Evolutionary conservation across 208 protist genomes (phyloP).

Genomic region (Leishmania arabica): DNA sequence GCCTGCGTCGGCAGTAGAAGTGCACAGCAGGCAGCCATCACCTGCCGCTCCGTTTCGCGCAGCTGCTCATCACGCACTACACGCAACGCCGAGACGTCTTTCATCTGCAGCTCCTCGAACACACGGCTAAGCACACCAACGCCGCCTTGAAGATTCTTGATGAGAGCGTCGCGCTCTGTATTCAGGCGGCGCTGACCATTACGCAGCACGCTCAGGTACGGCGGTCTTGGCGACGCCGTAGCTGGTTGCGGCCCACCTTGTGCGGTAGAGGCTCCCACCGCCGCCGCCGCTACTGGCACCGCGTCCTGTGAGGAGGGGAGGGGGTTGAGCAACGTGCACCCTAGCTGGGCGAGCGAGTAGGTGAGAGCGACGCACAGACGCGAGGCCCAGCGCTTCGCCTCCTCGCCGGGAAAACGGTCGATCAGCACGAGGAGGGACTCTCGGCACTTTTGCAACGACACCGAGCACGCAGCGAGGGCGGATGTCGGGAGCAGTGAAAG

Average conservation of each 20-base stretch:
- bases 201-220: conserved; percentile 65
- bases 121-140: conserved; percentile 67
- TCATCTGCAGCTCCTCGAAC: conserved; percentile 75
- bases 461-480: conserved; percentile 47
- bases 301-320: conserved; percentile 11
- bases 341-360: conserved; percentile 72
- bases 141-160: conserved; percentile 86
- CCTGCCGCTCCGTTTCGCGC: conserved; percentile 66
- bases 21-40: conserved; percentile 87
- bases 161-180: conserved; percentile 74
- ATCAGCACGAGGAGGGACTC: conserved; percentile 68
- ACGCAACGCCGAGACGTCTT: conserved; percentile 65
- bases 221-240: neutral
- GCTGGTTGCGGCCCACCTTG: conserved; percentile 7
- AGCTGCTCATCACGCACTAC: conserved; percentile 77
- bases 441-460: conserved; percentile 59
- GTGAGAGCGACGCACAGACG: conserved; percentile 70
- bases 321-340: conserved; percentile 63
- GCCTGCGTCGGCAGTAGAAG: conserved; percentile 64
- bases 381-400: conserved; percentile 43
- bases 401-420: conserved; percentile 27
- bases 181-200: conserved; percentile 62
- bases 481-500: conserved; percentile 74
- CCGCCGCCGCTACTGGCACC: neutral
- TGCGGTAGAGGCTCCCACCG: neutral